Evolutionary conservation across 106 monocot genomes (phyloP), one percentile per base, ranked within the genome.

Genomic region (Dioscorea dumetorum): DNA sequence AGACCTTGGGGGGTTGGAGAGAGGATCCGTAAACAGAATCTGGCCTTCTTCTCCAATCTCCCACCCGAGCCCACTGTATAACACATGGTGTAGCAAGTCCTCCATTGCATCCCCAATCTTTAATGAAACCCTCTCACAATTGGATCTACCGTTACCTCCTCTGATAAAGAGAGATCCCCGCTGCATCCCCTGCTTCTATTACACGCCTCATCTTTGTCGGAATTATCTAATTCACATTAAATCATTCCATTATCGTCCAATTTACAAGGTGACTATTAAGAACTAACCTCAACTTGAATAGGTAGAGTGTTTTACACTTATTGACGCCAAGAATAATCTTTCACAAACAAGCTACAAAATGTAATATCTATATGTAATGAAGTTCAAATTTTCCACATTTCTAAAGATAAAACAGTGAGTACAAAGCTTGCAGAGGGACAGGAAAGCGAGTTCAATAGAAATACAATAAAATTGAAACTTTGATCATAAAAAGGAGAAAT

Each of bases 71-170:
- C 67, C 70, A 6, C 85, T 79, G 67, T 99, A 99, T 23, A 99
- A 70, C 17, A 93, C 90, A 76, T 99, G 81, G 16, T 66, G 81
- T 34, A 99, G 76, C 77, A 99, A 70, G 56, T 93, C 92, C 72
- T 99, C 97, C 87, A 93, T 93, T 1, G 87, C 97, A 60, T 93
- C 97, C n/a, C 97, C 97, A 99, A 50, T 99, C 90, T 61, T 65
- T 90, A 22, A 99, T 71, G 57, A 99, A 90, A 24, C 97, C 97
- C 64, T n/a, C 97, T 78, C 64, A 87, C 89, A 21, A 99, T 83
- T 21, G 92, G 88, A 78, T 97, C 86, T 7, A 97, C 73, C 23
- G 32, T 79, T 18, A 75, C 70, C 66, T 90, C 89, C 80, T 88
- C 92, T 59, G 76, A 64, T 41, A 52, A 57, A 22, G 64, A 22